These are phyloP conservation scores for Macadamia tetraphylla DNA, from an alignment of 164 flowering plant species.

Conservation along the genomic window DNA sequence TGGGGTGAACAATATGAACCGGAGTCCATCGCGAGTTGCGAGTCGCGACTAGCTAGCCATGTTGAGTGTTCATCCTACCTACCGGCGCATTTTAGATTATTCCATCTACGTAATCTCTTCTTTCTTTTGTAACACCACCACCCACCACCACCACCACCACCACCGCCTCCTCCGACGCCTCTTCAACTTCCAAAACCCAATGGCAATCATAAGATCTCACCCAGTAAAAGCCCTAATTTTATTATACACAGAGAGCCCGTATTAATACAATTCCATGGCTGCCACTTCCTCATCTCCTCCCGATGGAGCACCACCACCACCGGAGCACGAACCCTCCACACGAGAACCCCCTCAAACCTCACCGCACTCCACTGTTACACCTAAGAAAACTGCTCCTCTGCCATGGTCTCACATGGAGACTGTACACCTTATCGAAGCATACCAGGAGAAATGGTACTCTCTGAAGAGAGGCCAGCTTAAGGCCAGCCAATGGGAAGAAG, in stretches of 20 bases:
- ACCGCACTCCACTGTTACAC: neutral
- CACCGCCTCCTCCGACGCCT: neutral
- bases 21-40: no score
- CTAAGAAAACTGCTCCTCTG: conserved; percentile 28
- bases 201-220: neutral
- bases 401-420: conserved; percentile 85
- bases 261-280: neutral
- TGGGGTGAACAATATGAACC: no score
- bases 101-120: neutral
- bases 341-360: neutral
- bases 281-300: neutral
- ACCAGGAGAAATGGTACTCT: conserved; percentile 84
- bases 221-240: neutral
- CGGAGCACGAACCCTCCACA: neutral
- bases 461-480: conserved; percentile 68
- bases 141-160: neutral
- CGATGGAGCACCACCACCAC: neutral
- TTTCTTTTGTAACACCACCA: neutral
- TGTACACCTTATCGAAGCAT: conserved; percentile 57
- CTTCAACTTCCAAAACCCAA: neutral
- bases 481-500: conserved; percentile 84
- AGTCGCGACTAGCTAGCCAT: no score
- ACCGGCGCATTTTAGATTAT: neutral
- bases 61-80: neutral
- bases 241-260: neutral